Evolutionary conservation across 345 rosid species (phyloP).

Genomic region (Citrus mangshanensis): DNA sequence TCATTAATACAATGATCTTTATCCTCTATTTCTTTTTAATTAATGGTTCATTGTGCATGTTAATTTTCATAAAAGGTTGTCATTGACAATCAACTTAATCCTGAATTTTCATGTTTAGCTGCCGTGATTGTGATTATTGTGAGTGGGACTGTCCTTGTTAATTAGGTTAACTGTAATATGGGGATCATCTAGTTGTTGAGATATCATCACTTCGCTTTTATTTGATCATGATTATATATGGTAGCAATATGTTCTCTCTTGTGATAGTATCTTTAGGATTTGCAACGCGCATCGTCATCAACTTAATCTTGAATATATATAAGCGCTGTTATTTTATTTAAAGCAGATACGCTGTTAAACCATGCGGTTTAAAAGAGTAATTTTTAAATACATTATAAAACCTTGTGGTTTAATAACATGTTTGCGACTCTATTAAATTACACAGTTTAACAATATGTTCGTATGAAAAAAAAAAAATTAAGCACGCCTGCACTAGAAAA

Average conservation of each 20-base stretch:
- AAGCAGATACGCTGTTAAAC: too few relatives aligned
- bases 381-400: too few relatives aligned
- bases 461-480: too few relatives aligned
- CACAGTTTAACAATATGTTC: too few relatives aligned
- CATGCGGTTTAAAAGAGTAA: too few relatives aligned
- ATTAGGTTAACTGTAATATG: slow-evolving; percentile 39
- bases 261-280: background rate
- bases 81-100: background rate
- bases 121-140: slow-evolving; percentile 4
- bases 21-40: background rate
- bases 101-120: slow-evolving; percentile 3
- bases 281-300: too few relatives aligned
- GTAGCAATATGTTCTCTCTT: background rate
- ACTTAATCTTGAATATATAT: too few relatives aligned
- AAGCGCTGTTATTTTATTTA: too few relatives aligned
- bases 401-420: rapidly evolving
- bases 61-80: background rate
- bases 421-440: too few relatives aligned
- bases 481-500: rapidly evolving
- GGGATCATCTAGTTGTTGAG: slow-evolving; percentile 26
- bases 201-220: slow-evolving; percentile 13
- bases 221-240: background rate
- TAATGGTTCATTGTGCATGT: background rate
- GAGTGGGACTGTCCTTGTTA: slow-evolving; percentile 19
- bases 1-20: background rate